These are phyloP conservation scores for Chalciporus piperatoides DNA, from an alignment of 1,284 basidiomycete genomes.

Conservation along the genomic window DNA sequence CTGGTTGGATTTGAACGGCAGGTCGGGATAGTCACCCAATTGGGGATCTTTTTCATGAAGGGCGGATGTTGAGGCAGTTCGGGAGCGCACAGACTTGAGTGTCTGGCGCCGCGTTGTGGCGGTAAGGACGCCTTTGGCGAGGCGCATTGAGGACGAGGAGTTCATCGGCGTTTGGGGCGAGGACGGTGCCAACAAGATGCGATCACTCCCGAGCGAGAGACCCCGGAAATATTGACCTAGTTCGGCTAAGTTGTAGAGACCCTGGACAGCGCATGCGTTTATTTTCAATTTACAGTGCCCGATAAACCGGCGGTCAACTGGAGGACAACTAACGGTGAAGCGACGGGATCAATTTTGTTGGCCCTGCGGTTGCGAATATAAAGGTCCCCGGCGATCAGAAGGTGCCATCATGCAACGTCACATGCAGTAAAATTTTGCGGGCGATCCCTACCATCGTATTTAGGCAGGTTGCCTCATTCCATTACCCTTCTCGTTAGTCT, in stretches of 20 bases:
- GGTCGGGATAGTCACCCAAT: constrained; percentile 71
- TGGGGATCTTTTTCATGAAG: constrained; percentile 57
- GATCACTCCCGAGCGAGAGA: constrained; percentile 12
- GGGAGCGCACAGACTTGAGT: constrained; percentile 12
- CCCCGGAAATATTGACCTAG: constrained; percentile 15
- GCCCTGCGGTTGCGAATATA: constrained; percentile 24
- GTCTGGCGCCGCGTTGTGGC: constrained; percentile 2
- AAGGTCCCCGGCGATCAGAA: constrained; percentile 13
- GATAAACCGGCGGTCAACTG: constrained; percentile 6
- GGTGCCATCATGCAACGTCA: constrained; percentile 10
- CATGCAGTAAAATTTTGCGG: constrained; percentile 16
- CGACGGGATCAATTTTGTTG: constrained; percentile 13
- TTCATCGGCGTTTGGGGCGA: constrained; percentile 17
- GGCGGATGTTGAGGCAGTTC: constrained; percentile 13
- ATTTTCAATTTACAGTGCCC: neutral
- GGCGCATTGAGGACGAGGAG: constrained; percentile 13
- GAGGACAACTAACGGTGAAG: constrained; percentile 13
- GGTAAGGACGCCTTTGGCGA: constrained; percentile 16
- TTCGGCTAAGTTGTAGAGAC: constrained; percentile 8
- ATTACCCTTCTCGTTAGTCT: constrained; percentile 8
- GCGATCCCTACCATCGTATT: constrained; percentile 18
- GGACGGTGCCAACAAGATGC: neutral
- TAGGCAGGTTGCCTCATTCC: neutral
- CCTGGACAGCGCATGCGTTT: constrained; percentile 11
- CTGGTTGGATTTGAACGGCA: constrained; percentile 71